phyloP scores from a whole-genome alignment of 768 basidiomycete species.

The Mycena epipterygia region DNA sequence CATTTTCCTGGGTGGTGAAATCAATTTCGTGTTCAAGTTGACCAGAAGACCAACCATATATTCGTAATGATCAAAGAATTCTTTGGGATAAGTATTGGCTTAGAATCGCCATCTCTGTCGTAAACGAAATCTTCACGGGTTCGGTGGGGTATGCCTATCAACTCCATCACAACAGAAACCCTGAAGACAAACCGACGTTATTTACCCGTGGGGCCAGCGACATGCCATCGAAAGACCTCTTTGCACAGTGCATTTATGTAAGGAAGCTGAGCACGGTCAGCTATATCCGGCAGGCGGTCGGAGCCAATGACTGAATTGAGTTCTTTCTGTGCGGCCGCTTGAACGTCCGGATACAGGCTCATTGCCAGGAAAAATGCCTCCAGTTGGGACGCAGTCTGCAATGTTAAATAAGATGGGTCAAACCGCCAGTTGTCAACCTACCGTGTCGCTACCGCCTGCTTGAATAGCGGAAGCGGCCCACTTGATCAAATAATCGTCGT shows the following conservation, averaged over 20 bases:
- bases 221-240: conserved; percentile 37
- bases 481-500: conserved; percentile 23
- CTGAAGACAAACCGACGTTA: not conserved
- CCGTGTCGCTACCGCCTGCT: conserved; percentile 28
- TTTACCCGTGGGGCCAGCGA: conserved; percentile 32
- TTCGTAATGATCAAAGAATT: conserved; percentile 9
- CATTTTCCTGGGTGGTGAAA: conserved; percentile 16
- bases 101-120: not conserved
- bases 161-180: not conserved
- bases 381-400: conserved; percentile 12
- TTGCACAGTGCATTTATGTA: conserved; percentile 40
- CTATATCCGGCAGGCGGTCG: conserved; percentile 38
- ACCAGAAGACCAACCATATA: not conserved
- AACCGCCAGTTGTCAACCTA: not conserved
- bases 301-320: conserved; percentile 50
- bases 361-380: conserved; percentile 31
- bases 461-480: conserved; percentile 24
- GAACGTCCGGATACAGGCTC: conserved; percentile 48
- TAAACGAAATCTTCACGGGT: conserved; percentile 15
- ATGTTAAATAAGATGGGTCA: not conserved
- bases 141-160: conserved; percentile 4
- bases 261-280: conserved; percentile 32
- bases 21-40: not conserved
- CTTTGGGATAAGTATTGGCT: conserved; percentile 15
- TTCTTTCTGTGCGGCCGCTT: conserved; percentile 49